phyloP scores from a whole-genome alignment of 2,329 filamentous ascomycete species.

The Pseudogymnoascus sp. region DNA sequence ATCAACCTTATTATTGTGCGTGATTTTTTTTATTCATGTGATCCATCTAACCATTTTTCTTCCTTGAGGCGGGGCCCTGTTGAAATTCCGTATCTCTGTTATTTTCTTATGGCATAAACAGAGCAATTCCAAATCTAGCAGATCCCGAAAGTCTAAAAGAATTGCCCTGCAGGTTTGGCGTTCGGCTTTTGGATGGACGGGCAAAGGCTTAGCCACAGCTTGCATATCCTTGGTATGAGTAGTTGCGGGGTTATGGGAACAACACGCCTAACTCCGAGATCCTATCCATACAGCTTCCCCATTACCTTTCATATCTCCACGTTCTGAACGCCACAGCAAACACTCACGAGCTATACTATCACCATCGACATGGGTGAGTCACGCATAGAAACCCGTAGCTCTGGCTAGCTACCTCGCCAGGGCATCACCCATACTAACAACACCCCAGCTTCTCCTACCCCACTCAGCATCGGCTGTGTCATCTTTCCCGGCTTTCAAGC shows the following conservation, averaged over 20 bases:
- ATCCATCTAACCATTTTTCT: too few relatives aligned
- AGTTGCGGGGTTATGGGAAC: background rate
- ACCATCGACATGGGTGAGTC: background rate
- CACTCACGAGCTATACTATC: background rate
- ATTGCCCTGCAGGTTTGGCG: background rate
- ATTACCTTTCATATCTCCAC: background rate
- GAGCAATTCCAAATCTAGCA: background rate
- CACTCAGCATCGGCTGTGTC: slow-evolving; percentile 16
- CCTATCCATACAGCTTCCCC: background rate
- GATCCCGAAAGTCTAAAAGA: background rate
- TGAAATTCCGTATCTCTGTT: too few relatives aligned
- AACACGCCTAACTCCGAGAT: background rate
- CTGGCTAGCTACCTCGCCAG: background rate
- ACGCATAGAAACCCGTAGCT: background rate
- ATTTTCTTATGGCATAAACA: too few relatives aligned
- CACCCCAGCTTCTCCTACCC: background rate
- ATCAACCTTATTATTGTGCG: too few relatives aligned
- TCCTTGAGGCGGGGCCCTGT: too few relatives aligned
- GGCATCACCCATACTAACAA: background rate
- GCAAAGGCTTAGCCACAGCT: background rate
- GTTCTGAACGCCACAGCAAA: background rate
- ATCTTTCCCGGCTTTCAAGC: slow-evolving; percentile 37
- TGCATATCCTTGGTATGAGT: background rate
- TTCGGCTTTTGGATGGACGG: background rate
- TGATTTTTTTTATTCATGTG: too few relatives aligned